These are phyloP conservation scores for Lasiosphaeria miniovina DNA, from an alignment of 495 filamentous ascomycete genomes.

Conservation along the genomic window DNA sequence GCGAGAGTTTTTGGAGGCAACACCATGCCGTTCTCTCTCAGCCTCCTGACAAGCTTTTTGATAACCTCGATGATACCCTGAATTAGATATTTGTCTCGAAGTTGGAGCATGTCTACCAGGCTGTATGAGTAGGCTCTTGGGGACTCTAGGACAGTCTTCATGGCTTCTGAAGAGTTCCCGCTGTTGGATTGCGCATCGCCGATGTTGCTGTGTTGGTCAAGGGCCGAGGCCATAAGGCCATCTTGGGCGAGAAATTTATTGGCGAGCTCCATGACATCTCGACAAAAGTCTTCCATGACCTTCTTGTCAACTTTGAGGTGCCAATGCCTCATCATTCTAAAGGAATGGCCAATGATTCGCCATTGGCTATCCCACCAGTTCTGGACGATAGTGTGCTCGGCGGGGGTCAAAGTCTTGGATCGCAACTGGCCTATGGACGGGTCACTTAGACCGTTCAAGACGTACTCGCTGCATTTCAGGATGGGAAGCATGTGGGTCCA, in stretches of 20 bases:
- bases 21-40: conserved; percentile 66
- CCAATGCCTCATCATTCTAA: conserved; percentile 79
- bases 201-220: conserved; percentile 43
- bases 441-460: conserved; percentile 81
- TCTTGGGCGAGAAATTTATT: conserved; percentile 81
- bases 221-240: conserved; percentile 67
- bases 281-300: conserved; percentile 83
- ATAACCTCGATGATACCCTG: conserved; percentile 62
- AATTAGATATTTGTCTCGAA: conserved; percentile 81
- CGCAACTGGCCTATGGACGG: conserved; percentile 75
- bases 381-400: conserved; percentile 61
- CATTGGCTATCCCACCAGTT: conserved; percentile 81
- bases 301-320: conserved; percentile 63
- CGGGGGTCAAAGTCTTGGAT: conserved; percentile 54
- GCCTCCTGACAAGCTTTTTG: conserved; percentile 66
- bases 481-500: conserved; percentile 66
- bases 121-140: conserved; percentile 62
- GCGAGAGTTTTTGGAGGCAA: conserved; percentile 59
- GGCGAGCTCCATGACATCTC: conserved; percentile 90
- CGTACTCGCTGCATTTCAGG: conserved; percentile 69
- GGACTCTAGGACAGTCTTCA: conserved; percentile 56
- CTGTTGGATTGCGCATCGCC: conserved; percentile 41
- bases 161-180: conserved; percentile 40
- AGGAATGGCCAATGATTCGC: conserved; percentile 75
- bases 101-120: conserved; percentile 77